Evolutionary conservation across 768 basidiomycete genomes (phyloP), one percentile per base, ranked within the genome.

Genomic region (Tulasnella sp.): DNA sequence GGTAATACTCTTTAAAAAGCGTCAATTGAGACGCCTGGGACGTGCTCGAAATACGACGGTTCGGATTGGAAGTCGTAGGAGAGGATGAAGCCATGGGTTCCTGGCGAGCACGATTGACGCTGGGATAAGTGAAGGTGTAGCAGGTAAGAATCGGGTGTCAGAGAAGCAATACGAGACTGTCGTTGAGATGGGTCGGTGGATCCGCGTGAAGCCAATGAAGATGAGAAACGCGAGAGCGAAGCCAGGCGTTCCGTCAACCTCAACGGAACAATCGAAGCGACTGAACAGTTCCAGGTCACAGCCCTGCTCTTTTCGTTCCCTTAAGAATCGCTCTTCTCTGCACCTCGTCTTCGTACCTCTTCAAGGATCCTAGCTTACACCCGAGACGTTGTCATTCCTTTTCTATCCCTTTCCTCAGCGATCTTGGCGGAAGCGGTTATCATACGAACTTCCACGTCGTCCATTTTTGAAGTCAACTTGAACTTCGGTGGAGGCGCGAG

Each of bases 51-150:
- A 5, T 23, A 13, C 15, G 5, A 15, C 32, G 18, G 18, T 16
- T 37, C 9, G 51, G 20, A 26, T 18, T 18, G 39, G 75, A 39
- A 32, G 44, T 74, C 5, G 44, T 4, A 15, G 57, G 39, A 10
- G 75, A 57, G 18, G 46, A 23, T 5, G 20, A n/a, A 1, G 20
- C n/a, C 74, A 39, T 11, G 20, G 74, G 23, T 20, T 75, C 74
- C n/a, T 61, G 26, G 0, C 51, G 74, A 26, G 51, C 74, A 9
- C 44, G 51, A 9, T 46, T 51, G 74, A 16, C 55, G 75, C 75
- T 29, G 48, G 42, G 74, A 75, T 75, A 39, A 75, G 46, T 11
- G 74, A 75, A 37, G 74, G 74, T 48, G 74, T 75, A 10, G 32
- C 74, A 15, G 74, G 74, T 16, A 75, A 37, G 73, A 37, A 29